Evolutionary conservation across 768 basidiomycete genomes (phyloP).

Genomic region (Leccinum obscurum): DNA sequence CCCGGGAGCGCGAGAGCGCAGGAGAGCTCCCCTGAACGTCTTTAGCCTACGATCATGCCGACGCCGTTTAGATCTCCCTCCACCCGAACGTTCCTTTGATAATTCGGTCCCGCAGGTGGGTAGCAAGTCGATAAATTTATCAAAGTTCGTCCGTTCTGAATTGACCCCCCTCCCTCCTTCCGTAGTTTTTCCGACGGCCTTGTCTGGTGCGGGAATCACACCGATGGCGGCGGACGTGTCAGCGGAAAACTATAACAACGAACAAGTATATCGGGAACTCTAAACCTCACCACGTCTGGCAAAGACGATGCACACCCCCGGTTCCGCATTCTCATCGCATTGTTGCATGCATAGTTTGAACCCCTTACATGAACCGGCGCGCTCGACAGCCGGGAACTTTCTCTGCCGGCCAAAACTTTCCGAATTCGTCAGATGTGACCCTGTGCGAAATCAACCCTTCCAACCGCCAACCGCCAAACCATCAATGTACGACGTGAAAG

Average conservation of each 20-base stretch:
- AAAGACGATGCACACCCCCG: background rate
- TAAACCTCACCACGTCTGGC: constrained; percentile 1
- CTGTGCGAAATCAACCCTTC: background rate
- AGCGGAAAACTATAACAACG: background rate
- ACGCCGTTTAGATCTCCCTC: background rate
- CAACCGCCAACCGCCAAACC: background rate
- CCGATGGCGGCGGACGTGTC: background rate
- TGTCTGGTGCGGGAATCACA: background rate
- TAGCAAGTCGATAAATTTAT: background rate
- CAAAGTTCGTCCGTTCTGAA: background rate
- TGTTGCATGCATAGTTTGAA: background rate
- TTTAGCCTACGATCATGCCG: background rate
- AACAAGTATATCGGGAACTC: background rate
- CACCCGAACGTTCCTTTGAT: background rate
- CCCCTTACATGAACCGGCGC: background rate
- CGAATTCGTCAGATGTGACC: background rate
- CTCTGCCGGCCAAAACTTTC: background rate
- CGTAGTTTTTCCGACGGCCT: background rate
- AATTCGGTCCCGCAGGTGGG: constrained; percentile 5
- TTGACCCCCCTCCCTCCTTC: background rate
- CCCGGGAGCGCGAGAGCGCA: background rate
- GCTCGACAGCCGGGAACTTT: background rate
- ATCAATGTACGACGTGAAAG: background rate
- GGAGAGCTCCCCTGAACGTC: background rate
- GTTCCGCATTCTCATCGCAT: background rate